These are phyloP conservation scores for Acer yangbiense DNA, from an alignment of 345 rosid genomes.

Conservation along the genomic window DNA sequence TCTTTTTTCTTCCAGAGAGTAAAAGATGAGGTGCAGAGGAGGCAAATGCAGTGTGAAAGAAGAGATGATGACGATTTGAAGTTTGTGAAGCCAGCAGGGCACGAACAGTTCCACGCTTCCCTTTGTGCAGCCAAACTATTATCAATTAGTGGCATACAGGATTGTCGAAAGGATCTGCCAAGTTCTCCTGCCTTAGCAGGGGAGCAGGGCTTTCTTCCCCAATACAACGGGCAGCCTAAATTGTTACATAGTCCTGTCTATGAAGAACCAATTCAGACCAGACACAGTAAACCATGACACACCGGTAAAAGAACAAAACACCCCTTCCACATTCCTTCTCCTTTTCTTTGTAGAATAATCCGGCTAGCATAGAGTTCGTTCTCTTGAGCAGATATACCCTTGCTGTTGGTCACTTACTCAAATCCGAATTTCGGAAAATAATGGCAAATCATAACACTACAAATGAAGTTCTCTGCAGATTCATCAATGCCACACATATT, in stretches of 20 bases:
- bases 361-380: slow-evolving; percentile 10
- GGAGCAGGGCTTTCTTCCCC: slow-evolving; percentile 20
- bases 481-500: no score
- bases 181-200: slow-evolving; percentile 18
- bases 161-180: slow-evolving; percentile 14
- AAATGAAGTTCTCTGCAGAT: neutral
- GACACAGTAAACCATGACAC: slow-evolving; percentile 25
- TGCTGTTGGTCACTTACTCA: neutral
- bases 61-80: slow-evolving; percentile 28
- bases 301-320: neutral
- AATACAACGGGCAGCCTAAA: slow-evolving; percentile 21
- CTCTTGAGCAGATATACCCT: neutral
- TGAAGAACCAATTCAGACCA: slow-evolving; percentile 30
- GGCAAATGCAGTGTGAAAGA: slow-evolving; percentile 46
- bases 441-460: neutral
- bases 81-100: slow-evolving; percentile 48
- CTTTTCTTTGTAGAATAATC: slow-evolving; percentile 13
- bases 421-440: neutral
- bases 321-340: no score
- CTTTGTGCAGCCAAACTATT: slow-evolving; percentile 38
- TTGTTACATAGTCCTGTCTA: slow-evolving; percentile 19
- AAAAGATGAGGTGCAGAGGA: slow-evolving; percentile 66
- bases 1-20: slow-evolving; percentile 54
- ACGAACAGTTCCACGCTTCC: slow-evolving; percentile 58
- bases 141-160: slow-evolving; percentile 27